Conservation (phyloP, 163 green algal species). For the Trebouxia gelatinosa region DNA sequence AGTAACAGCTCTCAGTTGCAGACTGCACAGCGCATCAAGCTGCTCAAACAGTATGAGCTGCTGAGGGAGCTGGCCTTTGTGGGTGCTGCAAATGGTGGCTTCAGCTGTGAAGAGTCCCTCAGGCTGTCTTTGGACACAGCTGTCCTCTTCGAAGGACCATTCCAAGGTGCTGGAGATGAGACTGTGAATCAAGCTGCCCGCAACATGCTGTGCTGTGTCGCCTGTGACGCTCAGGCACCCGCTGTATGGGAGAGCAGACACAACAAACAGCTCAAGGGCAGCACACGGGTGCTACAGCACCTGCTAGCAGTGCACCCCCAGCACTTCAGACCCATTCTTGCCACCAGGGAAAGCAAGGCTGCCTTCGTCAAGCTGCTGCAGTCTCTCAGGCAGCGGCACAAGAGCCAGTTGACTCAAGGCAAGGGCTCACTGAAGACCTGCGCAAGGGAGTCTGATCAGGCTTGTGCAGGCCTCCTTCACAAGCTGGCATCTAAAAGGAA, state of each 20-base stretch:
- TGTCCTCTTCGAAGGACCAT: not conserved
- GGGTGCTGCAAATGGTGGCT: conserved; percentile 2
- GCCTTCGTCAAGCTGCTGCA: conserved; percentile 5
- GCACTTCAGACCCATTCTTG: not conserved
- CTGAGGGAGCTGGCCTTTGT: conserved; percentile 29
- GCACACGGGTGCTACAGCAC: conserved; percentile 39
- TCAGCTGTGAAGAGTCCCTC: not conserved
- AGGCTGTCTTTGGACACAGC: conserved; percentile 29
- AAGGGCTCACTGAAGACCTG: conserved; percentile 2
- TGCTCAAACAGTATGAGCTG: conserved; percentile 31
- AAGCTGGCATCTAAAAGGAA: not conserved
- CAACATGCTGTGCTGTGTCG: conserved; percentile 24
- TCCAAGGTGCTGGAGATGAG: conserved; percentile 10
- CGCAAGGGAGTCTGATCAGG: not conserved
- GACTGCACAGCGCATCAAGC: conserved; percentile 1
- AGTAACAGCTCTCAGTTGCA: not conserved
- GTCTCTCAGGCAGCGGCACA: conserved; percentile 12
- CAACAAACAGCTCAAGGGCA: conserved; percentile 48
- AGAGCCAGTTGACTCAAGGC: not conserved
- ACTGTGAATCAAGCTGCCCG: conserved; percentile 23
- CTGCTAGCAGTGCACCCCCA: conserved; percentile 30
- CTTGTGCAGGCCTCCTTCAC: not conserved
- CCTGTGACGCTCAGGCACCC: not conserved
- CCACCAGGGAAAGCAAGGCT: not conserved
- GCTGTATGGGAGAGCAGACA: conserved; percentile 43